Percentiles rank a stretch among this genome's conserved stretches.
These are phyloP conservation scores for Ogataea salicorniae DNA, from an alignment of 805 yeast genomes.

Conservation along the genomic window DNA sequence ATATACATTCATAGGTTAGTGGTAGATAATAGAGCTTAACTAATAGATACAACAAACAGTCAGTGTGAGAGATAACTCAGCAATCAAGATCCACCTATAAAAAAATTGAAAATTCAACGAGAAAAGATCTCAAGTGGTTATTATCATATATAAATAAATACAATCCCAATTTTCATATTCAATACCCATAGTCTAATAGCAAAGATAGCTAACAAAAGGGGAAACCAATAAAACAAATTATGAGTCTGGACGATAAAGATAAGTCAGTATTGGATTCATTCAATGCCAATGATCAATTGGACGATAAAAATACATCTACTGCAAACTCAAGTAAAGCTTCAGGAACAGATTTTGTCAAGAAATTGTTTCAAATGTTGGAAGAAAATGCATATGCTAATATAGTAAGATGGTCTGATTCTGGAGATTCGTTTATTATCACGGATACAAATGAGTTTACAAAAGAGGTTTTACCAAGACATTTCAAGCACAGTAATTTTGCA, in stretches of 20 bases:
- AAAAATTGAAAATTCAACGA: no score
- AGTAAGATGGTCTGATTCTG: conserved; percentile 82
- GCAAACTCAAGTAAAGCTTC: conserved; percentile 4
- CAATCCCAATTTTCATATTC: no score
- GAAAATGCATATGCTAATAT: conserved; percentile 68
- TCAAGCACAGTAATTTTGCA: conserved; percentile 93
- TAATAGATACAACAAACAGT: no score
- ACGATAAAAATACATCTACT: neutral
- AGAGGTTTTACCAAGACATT: conserved; percentile 83
- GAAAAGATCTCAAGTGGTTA: no score
- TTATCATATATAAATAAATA: no score
- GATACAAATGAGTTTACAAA: conserved; percentile 90
- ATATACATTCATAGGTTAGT: no score
- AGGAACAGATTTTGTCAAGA: conserved; percentile 63
- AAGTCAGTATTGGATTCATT: neutral
- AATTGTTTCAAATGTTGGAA: conserved; percentile 78
- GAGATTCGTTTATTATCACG: conserved; percentile 81
- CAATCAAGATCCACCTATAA: no score
- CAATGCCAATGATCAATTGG: no score
- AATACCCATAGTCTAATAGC: no score
- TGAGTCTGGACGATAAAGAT: neutral
- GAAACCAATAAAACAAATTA: neutral
- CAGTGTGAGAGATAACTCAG: no score
- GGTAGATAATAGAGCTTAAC: no score
- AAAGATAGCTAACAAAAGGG: no score